Evolutionary conservation across 2,329 filamentous ascomycete species (phyloP), one percentile per base, ranked within the genome.

Genomic region (Fonsecaea erecta): DNA sequence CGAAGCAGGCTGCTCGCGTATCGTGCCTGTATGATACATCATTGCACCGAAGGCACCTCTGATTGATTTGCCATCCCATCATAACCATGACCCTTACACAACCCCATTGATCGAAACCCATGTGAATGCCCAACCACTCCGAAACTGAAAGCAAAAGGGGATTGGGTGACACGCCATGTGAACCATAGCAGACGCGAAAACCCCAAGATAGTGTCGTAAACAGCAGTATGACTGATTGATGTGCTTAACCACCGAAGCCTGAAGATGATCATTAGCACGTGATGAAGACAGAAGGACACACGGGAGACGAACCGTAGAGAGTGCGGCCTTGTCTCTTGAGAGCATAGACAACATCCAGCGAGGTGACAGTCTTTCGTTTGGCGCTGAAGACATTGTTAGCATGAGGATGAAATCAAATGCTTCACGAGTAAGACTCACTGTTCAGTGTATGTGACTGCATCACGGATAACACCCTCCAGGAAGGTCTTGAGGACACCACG

Each of bases 401-500:
- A 91, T 77, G 88, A 91, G 81, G 90, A 28, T 0, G 11, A 35
- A 55, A n/a, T 43, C 7, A 21, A 18, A 58, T 52, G 46, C n/a
- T 34, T 28, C n/a, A 34, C 11, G 37, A n/a, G 21, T 9, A 34
- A 9, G n/a, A 65, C 67, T 86, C 34, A 69, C 86, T 92, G 89
- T 84, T 92, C 89, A 73, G 89, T 92, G 84, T 92, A 92, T 77
- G 89, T 92, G 82, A 91, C 87, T 69, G 89, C 88, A 75, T 91
- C 89, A 80, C 89, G 86, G 77, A 92, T 92, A 80, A 92, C 89
- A 79, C 88, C 86, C 82, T 92, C 90, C 74, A 92, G 88, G 88
- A 92, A 92, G 80, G 89, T 68, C 87, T 92, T 92, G 75, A 92
- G 85, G 75, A 92, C 90, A 85, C 88, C 88, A 77, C 90, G 89